These are phyloP conservation scores for Botrytis elliptica DNA, from an alignment of 2,329 filamentous ascomycete species.

Conservation along the genomic window DNA sequence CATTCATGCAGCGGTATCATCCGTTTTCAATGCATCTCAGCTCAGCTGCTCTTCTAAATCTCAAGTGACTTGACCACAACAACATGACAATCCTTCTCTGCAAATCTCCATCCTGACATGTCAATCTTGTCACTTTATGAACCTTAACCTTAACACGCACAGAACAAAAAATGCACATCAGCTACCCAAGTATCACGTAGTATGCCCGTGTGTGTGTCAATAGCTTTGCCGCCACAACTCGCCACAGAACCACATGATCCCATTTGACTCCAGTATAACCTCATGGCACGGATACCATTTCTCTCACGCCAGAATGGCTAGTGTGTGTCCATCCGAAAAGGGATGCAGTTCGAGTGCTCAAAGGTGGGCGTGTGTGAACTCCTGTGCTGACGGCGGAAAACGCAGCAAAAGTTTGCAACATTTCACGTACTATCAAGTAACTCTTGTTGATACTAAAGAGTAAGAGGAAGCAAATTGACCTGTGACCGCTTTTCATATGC, in stretches of 20 bases:
- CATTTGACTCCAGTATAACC: neutral
- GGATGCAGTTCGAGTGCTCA: neutral
- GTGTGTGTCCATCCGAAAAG: neutral
- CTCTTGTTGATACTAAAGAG: neutral
- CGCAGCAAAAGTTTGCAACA: constrained; percentile 1
- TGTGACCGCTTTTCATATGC: neutral
- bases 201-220: neutral
- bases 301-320: neutral
- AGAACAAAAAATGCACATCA: neutral
- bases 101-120: neutral
- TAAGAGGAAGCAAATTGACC: neutral
- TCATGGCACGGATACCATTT: neutral
- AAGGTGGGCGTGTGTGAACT: neutral
- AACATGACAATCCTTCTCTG: neutral
- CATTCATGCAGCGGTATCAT: neutral
- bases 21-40: too few relatives aligned
- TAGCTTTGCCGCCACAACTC: neutral
- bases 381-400: neutral
- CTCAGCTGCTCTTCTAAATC: neutral
- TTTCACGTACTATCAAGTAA: constrained; percentile 9
- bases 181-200: neutral
- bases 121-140: neutral
- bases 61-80: neutral
- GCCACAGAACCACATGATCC: constrained; percentile 3
- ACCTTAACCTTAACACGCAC: neutral